Evolutionary conservation across 2,329 filamentous ascomycete species (phyloP), one percentile per base, ranked within the genome.

Genomic region (Fusarium decemcellulare): DNA sequence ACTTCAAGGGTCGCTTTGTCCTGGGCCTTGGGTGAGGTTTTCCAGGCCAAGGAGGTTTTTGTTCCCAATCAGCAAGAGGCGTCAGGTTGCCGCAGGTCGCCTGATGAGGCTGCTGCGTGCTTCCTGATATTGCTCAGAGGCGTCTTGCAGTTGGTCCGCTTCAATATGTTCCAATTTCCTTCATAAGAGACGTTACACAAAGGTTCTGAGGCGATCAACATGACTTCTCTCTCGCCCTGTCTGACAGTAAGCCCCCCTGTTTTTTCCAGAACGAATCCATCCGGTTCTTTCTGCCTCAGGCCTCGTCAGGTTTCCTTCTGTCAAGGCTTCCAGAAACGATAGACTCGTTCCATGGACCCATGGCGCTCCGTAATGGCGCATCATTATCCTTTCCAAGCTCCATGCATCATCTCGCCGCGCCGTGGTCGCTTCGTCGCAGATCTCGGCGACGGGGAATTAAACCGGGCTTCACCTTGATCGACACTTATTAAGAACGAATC

Each of bases 301-400:
- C 68, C 43, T 11, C 1, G 4, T 9, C 29, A 36, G 34, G 44
- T 59, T 67, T 69, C 40, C 54, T 63, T 66, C 58, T 69, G 65
- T 59, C 68, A 69, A 71, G 37, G 68, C 65, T 71, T 71, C 68
- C 52, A 71, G 68, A 71, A 71, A 43, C 42, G 55, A 65, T 63
- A 44, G 44, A 62, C 64, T 70, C 59, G 67, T 70, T 70, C 67
- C 64, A 64, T 67, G 51, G 59, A 61, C 51, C 61, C 66, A 62
- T 61, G 39, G 52, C 65, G 51, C 52, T 48, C 67, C 63, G 63
- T 71, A 43, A 64, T 68, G 42, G 63, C 52, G 55, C 67, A 59
- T 68, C 30, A 58, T 60, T 47, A 65, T 53, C 47, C 43, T 42
- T 59, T 54, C 44, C 43, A 50, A 27, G 55, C 55, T 58, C 44